These are phyloP conservation scores for Metarhizium guizhouense DNA, from an alignment of 2,329 filamentous ascomycete species.

Conservation along the genomic window DNA sequence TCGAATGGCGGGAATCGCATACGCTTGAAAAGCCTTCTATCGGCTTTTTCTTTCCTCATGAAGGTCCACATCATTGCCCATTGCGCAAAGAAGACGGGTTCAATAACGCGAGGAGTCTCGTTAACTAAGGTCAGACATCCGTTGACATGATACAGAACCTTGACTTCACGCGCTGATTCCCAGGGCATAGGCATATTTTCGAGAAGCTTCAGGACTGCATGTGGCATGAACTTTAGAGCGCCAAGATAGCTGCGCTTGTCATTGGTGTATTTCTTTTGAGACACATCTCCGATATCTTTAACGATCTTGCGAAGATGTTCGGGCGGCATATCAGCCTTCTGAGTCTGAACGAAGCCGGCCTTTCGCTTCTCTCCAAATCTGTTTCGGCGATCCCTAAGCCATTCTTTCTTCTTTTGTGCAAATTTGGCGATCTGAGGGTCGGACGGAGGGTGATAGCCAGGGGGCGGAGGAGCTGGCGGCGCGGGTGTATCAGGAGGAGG, in stretches of 20 bases:
- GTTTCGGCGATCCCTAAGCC: conserved; percentile 83
- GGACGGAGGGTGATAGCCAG: conserved; percentile 70
- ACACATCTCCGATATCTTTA: conserved; percentile 96
- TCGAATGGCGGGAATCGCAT: conserved; percentile 99
- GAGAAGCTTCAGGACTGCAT: conserved; percentile 90
- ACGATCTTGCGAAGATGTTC: conserved; percentile 98
- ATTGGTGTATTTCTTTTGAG: conserved; percentile 97
- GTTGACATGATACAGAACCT: conserved; percentile 97
- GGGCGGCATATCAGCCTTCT: conserved; percentile 97
- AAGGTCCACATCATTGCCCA: conserved; percentile 99
- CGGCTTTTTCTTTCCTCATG: conserved; percentile 97
- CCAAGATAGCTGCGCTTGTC: conserved; percentile 98
- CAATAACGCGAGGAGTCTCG: conserved; percentile 91
- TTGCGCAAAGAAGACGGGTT: conserved; percentile 94
- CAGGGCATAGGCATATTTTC: conserved; percentile 99
- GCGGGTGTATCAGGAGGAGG: conserved; percentile 47
- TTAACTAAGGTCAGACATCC: conserved; percentile 95
- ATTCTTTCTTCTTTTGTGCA: conserved; percentile 98
- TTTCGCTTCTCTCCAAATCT: conserved; percentile 96
- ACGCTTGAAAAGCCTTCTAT: conserved; percentile 90
- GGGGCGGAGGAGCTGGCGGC: conserved; percentile 64
- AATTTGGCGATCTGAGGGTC: conserved; percentile 89
- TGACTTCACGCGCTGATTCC: conserved; percentile 93
- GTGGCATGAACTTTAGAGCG: conserved; percentile 97
- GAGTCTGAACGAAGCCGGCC: conserved; percentile 91